Percentiles rank a stretch among this genome's conserved stretches.
These are phyloP conservation scores for Huntiella omanensis DNA, from an alignment of 2,329 filamentous ascomycete genomes.

Conservation along the genomic window DNA sequence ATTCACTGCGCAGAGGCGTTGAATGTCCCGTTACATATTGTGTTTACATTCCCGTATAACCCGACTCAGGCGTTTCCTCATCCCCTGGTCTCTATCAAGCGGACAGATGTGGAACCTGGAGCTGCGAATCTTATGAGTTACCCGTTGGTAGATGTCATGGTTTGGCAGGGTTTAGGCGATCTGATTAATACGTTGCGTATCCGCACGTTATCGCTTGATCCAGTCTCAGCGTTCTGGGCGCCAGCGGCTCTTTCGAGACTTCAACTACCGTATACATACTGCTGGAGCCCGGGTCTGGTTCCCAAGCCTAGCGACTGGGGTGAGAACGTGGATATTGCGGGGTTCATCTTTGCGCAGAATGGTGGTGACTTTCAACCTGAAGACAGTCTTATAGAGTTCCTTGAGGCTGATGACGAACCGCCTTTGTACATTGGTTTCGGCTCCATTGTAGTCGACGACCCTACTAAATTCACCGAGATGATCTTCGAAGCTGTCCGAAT, in stretches of 20 bases:
- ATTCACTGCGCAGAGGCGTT: constrained; percentile 64
- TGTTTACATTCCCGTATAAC: constrained; percentile 77
- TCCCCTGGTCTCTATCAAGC: constrained; percentile 57
- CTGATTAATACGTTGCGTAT: constrained; percentile 57
- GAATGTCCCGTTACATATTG: constrained; percentile 60
- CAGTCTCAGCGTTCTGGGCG: constrained; percentile 59
- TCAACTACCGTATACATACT: constrained; percentile 58
- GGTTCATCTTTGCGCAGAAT: constrained; percentile 60
- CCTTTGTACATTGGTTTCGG: constrained; percentile 63
- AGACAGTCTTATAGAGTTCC: constrained; percentile 32
- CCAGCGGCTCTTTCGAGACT: constrained; percentile 54
- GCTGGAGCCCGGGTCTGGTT: constrained; percentile 48
- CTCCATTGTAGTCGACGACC: constrained; percentile 56
- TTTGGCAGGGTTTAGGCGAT: constrained; percentile 76
- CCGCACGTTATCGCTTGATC: constrained; percentile 50
- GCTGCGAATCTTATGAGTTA: constrained; percentile 71
- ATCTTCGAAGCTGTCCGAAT: constrained; percentile 50
- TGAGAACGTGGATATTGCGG: constrained; percentile 50
- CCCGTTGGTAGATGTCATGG: constrained; percentile 66
- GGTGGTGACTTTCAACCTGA: constrained; percentile 43
- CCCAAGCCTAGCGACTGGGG: constrained; percentile 53
- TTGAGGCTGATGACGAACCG: constrained; percentile 30
- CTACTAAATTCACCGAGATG: constrained; percentile 47
- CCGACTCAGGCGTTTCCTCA: constrained; percentile 61
- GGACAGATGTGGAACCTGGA: constrained; percentile 49